A percentile compares a stretch with the other conserved stretches of the same genome.
These are phyloP conservation scores for Coemansia sp. DNA, from an alignment of 192 early-diverging fungal genomes.

Conservation along the genomic window DNA sequence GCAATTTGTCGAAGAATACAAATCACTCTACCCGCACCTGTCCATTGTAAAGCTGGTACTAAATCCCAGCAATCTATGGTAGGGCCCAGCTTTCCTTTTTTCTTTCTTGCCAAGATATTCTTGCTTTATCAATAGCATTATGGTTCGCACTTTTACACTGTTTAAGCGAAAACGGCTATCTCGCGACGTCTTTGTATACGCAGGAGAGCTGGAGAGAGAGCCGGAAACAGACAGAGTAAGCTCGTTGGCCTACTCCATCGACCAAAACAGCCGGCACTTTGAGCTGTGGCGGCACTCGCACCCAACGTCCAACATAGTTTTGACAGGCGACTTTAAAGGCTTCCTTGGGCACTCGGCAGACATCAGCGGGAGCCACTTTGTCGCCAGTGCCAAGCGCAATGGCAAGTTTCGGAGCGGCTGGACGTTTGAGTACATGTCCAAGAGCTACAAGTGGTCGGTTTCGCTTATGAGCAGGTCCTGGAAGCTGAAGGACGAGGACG, in stretches of 20 bases:
- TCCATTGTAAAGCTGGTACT: background rate
- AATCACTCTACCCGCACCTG: background rate
- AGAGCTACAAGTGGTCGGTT: background rate
- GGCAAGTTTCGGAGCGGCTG: background rate
- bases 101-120: background rate
- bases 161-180: constrained; percentile 1
- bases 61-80: background rate
- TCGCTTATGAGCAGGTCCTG: background rate
- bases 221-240: background rate
- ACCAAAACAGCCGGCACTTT: background rate
- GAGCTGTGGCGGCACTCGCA: background rate
- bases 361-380: background rate
- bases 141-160: background rate
- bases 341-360: background rate
- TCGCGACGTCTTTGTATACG: background rate
- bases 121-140: background rate
- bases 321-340: background rate
- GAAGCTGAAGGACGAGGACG: background rate
- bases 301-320: background rate
- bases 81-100: too few relatives aligned
- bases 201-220: background rate
- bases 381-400: background rate
- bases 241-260: background rate
- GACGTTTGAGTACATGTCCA: background rate
- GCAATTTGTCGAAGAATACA: background rate